Base-by-base conservation (phyloP, 331 rosid genomes). In the Pyracantha coccinea region DNA sequence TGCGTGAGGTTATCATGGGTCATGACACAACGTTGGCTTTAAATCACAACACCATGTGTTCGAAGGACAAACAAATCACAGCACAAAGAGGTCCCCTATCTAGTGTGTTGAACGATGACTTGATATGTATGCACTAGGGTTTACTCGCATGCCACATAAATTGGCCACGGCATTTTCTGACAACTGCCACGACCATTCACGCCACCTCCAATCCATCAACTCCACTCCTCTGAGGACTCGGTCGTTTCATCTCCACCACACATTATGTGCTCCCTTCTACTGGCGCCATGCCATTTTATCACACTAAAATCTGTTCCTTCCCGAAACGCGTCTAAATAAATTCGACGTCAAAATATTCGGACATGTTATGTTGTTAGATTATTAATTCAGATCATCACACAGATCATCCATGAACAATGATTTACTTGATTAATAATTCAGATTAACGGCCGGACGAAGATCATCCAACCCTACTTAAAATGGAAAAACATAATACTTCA, bases 81-180 rank as follows among this genome's bases (percentile, higher is more conserved):
- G 16, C 17, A 33, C n/a, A 13, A 9, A 13, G 57, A 62, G 66
- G 76, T 32, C 71, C 81, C 81, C 81, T 33, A 63, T 10, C 17
- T 29, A 1, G 8, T 7, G 60, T 3, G 21, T 7, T 16, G 20
- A 50, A 50, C 55, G 4, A 17, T 17, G 58, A n/a, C 20, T 15
- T 52, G 55, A 14, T 24, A 4, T 24, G 9, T 59, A 59, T 59
- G n/a, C 20, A 23, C 2, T 20, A 20, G 33, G 59, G 6, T 29
- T 4, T 7, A 9, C 20, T 55, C 20, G 78, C 68, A 54, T 78
- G 78, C 69, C 69, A 19, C 4, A 20, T 7, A 71, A 71, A 17
- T 62, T 31, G 54, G 35, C 62, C 81, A 70, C 71, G 27, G 14
- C 79, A 25, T 83, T 76, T 76, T 78, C 72, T 76, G 82, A 86